These are phyloP conservation scores for Lodderomyces beijingensis DNA, from an alignment of 1,139 yeast genomes.

Conservation along the genomic window DNA sequence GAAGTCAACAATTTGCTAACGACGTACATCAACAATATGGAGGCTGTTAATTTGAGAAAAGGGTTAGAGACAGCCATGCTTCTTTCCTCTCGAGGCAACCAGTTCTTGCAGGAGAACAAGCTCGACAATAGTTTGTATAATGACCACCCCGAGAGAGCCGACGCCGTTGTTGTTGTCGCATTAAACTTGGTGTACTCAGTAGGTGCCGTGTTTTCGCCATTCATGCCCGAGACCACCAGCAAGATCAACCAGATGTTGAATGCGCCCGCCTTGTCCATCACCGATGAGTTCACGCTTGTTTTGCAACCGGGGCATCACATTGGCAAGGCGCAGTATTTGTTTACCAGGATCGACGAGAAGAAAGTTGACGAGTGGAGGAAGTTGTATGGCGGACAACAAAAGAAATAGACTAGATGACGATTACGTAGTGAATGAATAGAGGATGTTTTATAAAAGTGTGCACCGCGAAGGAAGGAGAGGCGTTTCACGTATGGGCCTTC, in stretches of 20 bases:
- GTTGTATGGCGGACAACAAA: constrained; percentile 63
- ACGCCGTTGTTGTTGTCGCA: constrained; percentile 91
- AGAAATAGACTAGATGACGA: too few relatives aligned
- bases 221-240: constrained; percentile 78
- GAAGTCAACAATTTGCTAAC: constrained; percentile 62
- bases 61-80: constrained; percentile 92
- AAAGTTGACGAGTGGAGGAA: constrained; percentile 85
- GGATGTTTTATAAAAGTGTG: too few relatives aligned
- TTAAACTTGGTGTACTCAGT: constrained; percentile 82
- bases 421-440: too few relatives aligned
- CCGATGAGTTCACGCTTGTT: constrained; percentile 67
- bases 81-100: constrained; percentile 88
- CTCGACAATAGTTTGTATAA: constrained; percentile 82
- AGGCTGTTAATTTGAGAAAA: constrained; percentile 73
- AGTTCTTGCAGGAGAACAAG: constrained; percentile 91
- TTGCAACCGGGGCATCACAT: constrained; percentile 81
- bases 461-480: too few relatives aligned
- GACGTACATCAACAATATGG: constrained; percentile 69
- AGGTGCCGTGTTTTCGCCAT: constrained; percentile 77
- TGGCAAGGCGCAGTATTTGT: constrained; percentile 87
- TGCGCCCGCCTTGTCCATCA: constrained; percentile 74
- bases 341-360: constrained; percentile 86
- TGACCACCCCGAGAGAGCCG: constrained; percentile 74
- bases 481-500: too few relatives aligned
- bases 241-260: constrained; percentile 75